Conservation (phyloP, 306 rosid genomes). For the Cucumis hystrix region DNA sequence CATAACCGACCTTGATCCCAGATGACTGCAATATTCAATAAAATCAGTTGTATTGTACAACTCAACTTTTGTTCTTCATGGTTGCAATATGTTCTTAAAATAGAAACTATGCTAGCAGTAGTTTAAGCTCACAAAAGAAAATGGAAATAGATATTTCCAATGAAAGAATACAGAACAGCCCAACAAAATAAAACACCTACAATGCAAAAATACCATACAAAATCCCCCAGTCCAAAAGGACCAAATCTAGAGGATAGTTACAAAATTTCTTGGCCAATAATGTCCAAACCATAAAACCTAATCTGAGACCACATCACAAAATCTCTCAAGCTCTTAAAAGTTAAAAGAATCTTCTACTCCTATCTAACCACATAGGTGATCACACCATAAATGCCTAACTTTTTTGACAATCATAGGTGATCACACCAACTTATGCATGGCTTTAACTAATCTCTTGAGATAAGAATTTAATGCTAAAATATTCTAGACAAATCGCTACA, state of each 20-base stretch:
- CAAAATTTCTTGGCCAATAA: neutral
- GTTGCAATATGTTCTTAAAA: neutral
- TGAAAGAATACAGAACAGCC: neutral
- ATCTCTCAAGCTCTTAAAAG: neutral
- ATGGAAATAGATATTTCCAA: neutral
- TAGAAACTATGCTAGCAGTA: neutral
- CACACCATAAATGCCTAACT: neutral
- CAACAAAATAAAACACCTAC: neutral
- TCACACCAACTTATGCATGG: neutral
- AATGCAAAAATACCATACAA: no score
- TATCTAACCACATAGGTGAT: neutral
- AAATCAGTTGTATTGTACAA: neutral
- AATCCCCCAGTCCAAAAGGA: neutral
- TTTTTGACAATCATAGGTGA: neutral
- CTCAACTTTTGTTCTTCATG: neutral
- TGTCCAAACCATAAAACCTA: no score
- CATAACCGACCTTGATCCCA: constrained; percentile 85
- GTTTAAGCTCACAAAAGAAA: neutral
- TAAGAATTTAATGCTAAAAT: neutral
- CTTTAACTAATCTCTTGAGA: neutral
- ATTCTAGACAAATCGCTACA: no score
- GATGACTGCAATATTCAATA: constrained; percentile 43
- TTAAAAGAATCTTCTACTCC: neutral
- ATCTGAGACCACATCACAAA: neutral
- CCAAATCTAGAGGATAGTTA: neutral